Evolutionary conservation across 2,329 filamentous ascomycete species (phyloP), one percentile per base, ranked within the genome.

Genomic region (Botrytis tulipae): DNA sequence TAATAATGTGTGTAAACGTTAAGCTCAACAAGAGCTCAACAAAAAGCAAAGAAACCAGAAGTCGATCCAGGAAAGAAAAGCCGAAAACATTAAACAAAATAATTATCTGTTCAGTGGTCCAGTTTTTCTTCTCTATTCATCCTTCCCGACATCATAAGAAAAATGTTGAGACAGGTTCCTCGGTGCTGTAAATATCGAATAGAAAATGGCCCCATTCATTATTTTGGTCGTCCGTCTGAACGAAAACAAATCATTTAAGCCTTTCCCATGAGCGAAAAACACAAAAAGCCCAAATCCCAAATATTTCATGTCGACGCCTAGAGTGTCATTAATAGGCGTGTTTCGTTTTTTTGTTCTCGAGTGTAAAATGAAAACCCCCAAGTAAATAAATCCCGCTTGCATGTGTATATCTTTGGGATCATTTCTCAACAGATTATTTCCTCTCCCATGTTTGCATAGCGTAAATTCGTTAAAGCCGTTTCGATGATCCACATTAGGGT

Each of bases 361-460:
- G 37, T 42, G 66, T 25, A 57, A 57, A 51, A 73, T 74, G 69
- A 67, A 71, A 73, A 69, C 61, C 70, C 61, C 71, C 32, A 69
- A 70, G 35, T 37, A 22, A 35, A 62, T 54, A 57, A 46, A 67
- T 72, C 71, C 75, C 76, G 48, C 62, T 69, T 76, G 77, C 77
- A 78, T 77, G 74, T 76, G 75, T 80, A 78, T 79, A 78, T 79
- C 77, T 80, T 78, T 77, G 79, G 76, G 75, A 77, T 75, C 73
- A 75, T 76, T 74, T 75, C 71, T 70, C 75, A 72, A 76, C 57
- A 67, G 72, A 71, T 68, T 72, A 79, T 74, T 77, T 76, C 76
- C 75, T 73, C 71, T 70, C 57, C 72, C 57, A 66, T 72, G 69
- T 75, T 75, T 74, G 74, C 76, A 76, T 75, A 74, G 76, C 76